Base-by-base conservation (phyloP, 1,139 yeast species). In the Sugiyamaella xylanicola region DNA sequence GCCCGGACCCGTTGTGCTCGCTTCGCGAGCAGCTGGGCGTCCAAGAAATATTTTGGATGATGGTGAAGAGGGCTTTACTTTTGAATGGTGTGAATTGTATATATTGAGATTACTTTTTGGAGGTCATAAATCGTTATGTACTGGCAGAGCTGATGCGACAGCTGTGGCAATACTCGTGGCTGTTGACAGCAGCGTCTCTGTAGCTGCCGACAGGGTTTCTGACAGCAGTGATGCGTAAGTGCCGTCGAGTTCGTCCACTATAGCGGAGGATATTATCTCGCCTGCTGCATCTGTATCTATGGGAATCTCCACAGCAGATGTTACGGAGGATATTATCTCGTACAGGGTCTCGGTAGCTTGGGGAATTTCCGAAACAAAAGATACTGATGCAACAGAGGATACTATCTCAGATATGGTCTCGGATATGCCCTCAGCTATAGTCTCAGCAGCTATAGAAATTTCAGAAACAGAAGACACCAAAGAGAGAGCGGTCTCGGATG, bases 91-190 rank as follows among this genome's bases (percentile, higher is more conserved):
- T n/a, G n/a, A n/a, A n/a, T n/a, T n/a, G n/a, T n/a, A n/a, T n/a
- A n/a, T n/a, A n/a, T n/a, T n/a, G n/a, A n/a, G n/a, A n/a, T n/a
- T n/a, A n/a, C n/a, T n/a, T n/a, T n/a, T n/a, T n/a, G n/a, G n/a
- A 13, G n/a, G 32, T 36, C 35, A 46, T 46, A 46, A 20, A 22
- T 46, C 50, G 36, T 36, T 17, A 21, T 46, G 50, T n/a, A 46
- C n/a, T n/a, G 32, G 42, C 9, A 21, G 7, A 9, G 49, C 17
- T 4, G 49, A n/a, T 9, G 49, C 22, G 22, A 27, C 22, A 16
- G 22, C 19, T 9, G 25, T 17, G 41, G 17, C 25, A 7, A 20
- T n/a, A 11, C 29, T 25, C 29, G 9, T 5, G 8, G 5, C 29
- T 25, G 29, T 25, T 25, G 9, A 9, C 9, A 25, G 29, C 29